phyloP scores from a whole-genome alignment of 139 green algal genomes.

The Closterium sp. region DNA sequence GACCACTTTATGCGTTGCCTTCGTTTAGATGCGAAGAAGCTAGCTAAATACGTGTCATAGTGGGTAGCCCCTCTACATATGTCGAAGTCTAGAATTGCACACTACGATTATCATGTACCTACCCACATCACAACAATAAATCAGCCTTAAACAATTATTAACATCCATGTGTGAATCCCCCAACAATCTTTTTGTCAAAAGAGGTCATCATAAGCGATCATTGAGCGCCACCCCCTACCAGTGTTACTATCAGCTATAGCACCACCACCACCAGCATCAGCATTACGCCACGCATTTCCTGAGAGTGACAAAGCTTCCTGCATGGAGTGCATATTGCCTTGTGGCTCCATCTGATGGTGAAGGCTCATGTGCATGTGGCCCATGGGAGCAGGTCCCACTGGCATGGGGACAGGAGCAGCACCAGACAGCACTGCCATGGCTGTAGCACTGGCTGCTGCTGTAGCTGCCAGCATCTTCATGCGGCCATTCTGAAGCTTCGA shows the following conservation, averaged over 20 bases:
- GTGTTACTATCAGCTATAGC: neutral
- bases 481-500: neutral
- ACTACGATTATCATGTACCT: too few species aligned
- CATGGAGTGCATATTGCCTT: neutral
- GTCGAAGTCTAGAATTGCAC: too few species aligned
- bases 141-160: neutral
- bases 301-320: neutral
- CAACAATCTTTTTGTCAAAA: neutral
- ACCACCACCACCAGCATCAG: neutral
- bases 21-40: neutral
- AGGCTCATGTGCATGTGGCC: neutral
- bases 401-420: neutral
- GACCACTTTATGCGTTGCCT: neutral
- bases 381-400: neutral
- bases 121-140: too few species aligned
- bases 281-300: neutral
- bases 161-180: neutral
- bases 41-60: too few species aligned
- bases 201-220: neutral
- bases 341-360: neutral
- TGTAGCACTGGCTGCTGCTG: neutral
- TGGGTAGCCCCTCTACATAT: too few species aligned
- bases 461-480: neutral
- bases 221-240: neutral
- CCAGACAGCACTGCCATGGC: neutral